Conservation (phyloP, 352 stramenopile species). For the Pythium biforme region DNA sequence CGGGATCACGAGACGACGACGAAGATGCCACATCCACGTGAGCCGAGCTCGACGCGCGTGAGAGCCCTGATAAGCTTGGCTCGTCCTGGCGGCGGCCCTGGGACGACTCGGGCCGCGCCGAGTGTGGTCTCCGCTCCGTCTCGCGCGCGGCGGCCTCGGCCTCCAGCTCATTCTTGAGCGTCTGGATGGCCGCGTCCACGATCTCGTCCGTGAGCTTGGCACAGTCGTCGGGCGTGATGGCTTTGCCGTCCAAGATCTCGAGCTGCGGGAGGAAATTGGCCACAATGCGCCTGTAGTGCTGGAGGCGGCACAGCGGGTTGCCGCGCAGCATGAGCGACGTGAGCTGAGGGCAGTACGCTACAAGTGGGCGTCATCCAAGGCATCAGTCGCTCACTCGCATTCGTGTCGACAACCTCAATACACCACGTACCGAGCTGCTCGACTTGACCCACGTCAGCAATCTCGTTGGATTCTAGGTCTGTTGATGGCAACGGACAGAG, state of each 20-base stretch:
- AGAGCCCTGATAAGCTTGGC: not conserved
- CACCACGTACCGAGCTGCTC: conserved; percentile 63
- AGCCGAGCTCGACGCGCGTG: conserved; percentile 4
- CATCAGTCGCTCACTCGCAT: not conserved
- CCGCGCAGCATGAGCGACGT: conserved; percentile 51
- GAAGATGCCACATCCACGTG: not conserved
- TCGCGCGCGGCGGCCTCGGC: not conserved
- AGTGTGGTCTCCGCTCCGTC: conserved; percentile 1
- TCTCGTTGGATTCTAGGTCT: conserved; percentile 72
- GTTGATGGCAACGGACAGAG: not conserved
- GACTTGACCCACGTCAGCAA: conserved; percentile 72
- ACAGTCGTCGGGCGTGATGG: conserved; percentile 38
- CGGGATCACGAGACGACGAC: not conserved
- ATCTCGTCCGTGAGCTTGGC: conserved; percentile 44
- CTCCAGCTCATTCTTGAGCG: conserved; percentile 23
- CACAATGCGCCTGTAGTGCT: conserved; percentile 63
- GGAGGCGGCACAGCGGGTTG: conserved; percentile 66
- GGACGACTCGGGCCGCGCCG: conserved; percentile 14
- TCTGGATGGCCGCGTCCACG: conserved; percentile 48
- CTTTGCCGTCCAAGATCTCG: conserved; percentile 48
- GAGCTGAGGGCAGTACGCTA: conserved; percentile 72
- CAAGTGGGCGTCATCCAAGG: not conserved
- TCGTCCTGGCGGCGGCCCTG: conserved; percentile 14
- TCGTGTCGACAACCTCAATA: not conserved
- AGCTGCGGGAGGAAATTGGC: conserved; percentile 76